phyloP scores from a whole-genome alignment of 495 filamentous ascomycete genomes.

The Penicillium steckii region DNA sequence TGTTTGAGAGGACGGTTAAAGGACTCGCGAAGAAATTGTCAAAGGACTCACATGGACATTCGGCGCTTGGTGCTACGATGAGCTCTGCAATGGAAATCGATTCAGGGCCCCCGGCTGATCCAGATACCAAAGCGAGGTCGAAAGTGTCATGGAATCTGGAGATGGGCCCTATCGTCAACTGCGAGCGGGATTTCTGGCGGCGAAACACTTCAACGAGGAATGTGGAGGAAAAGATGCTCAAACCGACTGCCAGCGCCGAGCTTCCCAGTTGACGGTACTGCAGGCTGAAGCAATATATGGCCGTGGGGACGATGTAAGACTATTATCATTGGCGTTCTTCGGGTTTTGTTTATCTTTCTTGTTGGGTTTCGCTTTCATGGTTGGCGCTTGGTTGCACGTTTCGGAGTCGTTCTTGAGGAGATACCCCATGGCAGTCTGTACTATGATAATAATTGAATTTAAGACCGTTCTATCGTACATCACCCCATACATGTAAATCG shows the following conservation, averaged over 20 bases:
- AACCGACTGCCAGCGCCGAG: slow-evolving; percentile 22
- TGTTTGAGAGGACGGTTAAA: slow-evolving; percentile 50
- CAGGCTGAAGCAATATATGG: slow-evolving; percentile 23
- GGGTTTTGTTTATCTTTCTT: slow-evolving; percentile 14
- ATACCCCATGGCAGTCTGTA: slow-evolving; percentile 36
- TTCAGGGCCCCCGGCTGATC: slow-evolving; percentile 21
- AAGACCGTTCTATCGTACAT: neutral
- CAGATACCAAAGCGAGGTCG: slow-evolving; percentile 25
- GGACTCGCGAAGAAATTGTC: slow-evolving; percentile 34
- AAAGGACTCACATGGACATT: slow-evolving; percentile 17
- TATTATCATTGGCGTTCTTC: slow-evolving; percentile 25
- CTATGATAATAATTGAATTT: slow-evolving; percentile 16
- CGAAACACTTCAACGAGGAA: slow-evolving; percentile 26
- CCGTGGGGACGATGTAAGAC: slow-evolving; percentile 7
- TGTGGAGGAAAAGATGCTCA: slow-evolving; percentile 32
- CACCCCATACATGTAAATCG: slow-evolving; percentile 8
- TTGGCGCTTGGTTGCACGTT: slow-evolving; percentile 17
- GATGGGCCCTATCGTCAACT: slow-evolving; percentile 48
- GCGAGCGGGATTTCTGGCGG: slow-evolving; percentile 46
- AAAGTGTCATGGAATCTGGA: slow-evolving; percentile 37
- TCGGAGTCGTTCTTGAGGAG: slow-evolving; percentile 33
- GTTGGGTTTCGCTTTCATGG: slow-evolving; percentile 13
- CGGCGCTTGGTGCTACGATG: neutral
- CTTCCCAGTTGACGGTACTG: slow-evolving; percentile 30
- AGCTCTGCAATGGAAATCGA: slow-evolving; percentile 36